Base-by-base conservation (phyloP, 768 basidiomycete genomes). In the Amanita rimosa region DNA sequence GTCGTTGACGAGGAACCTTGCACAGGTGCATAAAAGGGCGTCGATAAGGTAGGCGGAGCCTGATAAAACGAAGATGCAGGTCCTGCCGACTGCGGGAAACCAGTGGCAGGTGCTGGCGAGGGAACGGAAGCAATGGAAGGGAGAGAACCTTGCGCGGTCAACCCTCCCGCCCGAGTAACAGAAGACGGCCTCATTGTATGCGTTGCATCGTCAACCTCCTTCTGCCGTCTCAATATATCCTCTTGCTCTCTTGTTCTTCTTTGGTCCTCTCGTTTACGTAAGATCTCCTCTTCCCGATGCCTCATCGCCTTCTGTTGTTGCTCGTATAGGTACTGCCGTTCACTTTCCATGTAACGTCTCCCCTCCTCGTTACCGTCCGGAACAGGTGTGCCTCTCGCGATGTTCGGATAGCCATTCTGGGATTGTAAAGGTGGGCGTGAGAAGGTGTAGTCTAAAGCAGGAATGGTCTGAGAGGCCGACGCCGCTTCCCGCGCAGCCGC, bases 161-260 rank as follows among this genome's bases (percentile, higher is more conserved):
- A 43, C 6, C n/a, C 16, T 19, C 38, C 37, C 13, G 17, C 16
- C 11, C 47, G 36, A 35, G 27, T 4, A 38, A 33, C 57, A 29
- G 57, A 51, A 31, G 59, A 62, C 50, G 68, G 65, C 44, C 74
- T 67, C 42, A 69, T 67, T 29, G 64, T 62, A 34, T 69, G 69
- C 31, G 75, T 75, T 26, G 70, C 69, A 11, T 69, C 64, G 11
- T 80, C 75, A 6, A 77, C 74, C 56, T 83, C 81, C 43, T 73
- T 74, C 57, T 83, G 83, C 44, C 83, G 67, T 37, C 67, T 67
- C 6, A 67, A 50, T 50, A 84, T 79, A 0, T 72, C 79, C 8
- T 78, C 77, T 48, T 80, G 75, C 49, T 82, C 77, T 44, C 68
- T 66, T 48, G 63, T 67, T 48, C 73, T 65, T 54, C 70, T 70